These are phyloP conservation scores for Aspergillus piperis DNA, from an alignment of 2,329 filamentous ascomycete genomes.

Conservation along the genomic window DNA sequence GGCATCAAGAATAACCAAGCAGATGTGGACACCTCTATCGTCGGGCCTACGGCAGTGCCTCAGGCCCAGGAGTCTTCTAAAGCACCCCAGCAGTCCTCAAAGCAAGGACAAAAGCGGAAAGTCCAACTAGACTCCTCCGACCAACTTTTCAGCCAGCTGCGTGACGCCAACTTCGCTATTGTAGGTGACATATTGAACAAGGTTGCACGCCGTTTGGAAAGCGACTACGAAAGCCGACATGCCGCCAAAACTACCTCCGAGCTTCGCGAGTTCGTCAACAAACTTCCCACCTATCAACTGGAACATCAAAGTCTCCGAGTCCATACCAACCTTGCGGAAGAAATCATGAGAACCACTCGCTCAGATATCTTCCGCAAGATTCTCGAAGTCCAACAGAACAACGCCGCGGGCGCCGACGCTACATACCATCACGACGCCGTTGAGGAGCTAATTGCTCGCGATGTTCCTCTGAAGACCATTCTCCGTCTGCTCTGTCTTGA, in stretches of 20 bases:
- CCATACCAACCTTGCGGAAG: conserved; percentile 88
- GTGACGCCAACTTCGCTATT: conserved; percentile 92
- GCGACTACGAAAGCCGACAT: conserved; percentile 85
- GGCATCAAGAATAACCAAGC: conserved; percentile 89
- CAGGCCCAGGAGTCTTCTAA: conserved; percentile 58
- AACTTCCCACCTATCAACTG: conserved; percentile 85
- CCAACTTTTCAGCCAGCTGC: conserved; percentile 80
- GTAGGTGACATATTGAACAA: conserved; percentile 88
- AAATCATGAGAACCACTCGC: conserved; percentile 90
- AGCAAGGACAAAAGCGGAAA: conserved; percentile 75
- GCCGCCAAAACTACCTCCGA: conserved; percentile 85
- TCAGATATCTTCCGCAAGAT: conserved; percentile 85
- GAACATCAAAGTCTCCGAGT: conserved; percentile 91
- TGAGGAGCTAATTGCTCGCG: conserved; percentile 89
- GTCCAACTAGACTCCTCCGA: conserved; percentile 87
- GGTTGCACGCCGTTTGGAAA: conserved; percentile 80
- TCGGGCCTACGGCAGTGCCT: conserved; percentile 65
- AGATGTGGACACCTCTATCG: conserved; percentile 86
- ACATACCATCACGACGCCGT: conserved; percentile 86
- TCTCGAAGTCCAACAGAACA: conserved; percentile 92
- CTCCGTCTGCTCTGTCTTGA: conserved; percentile 86
- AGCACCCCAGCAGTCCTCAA: conserved; percentile 51
- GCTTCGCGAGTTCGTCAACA: conserved; percentile 91
- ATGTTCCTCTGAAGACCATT: conserved; percentile 76
- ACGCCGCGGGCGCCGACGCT: conserved; percentile 86